Conservation (phyloP, 306 rosid genomes). For the Adenanthera pavonina region DNA sequence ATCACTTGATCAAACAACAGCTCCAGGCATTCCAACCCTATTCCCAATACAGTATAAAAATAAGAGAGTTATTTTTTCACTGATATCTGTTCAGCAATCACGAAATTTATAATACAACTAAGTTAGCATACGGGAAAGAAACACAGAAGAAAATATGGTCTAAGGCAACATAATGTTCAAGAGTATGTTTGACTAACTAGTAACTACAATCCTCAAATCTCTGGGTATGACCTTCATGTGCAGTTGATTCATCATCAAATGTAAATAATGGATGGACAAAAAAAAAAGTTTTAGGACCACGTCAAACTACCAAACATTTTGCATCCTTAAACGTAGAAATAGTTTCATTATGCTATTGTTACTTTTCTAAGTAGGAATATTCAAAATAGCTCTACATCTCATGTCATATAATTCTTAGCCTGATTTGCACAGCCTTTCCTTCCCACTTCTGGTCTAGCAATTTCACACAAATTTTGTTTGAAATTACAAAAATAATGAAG, state of each 20-base stretch:
- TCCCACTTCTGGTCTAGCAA: constrained; percentile 1
- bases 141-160: background rate
- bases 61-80: constrained; percentile 26
- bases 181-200: background rate
- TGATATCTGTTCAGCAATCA: constrained; percentile 17
- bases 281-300: background rate
- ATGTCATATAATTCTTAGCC: background rate
- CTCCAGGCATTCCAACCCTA: constrained; percentile 42
- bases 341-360: background rate
- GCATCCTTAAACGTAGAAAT: background rate
- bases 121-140: background rate
- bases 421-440: constrained; percentile 5
- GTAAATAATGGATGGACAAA: background rate
- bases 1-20: constrained; percentile 49
- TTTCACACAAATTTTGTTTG: background rate
- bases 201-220: background rate
- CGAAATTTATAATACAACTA: constrained; percentile 22
- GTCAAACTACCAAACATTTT: background rate
- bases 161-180: background rate
- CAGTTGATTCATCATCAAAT: constrained; percentile 5
- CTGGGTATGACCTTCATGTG: background rate
- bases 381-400: background rate
- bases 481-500: background rate
- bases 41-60: constrained; percentile 30
- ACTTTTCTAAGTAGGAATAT: background rate